Conservation (phyloP, 228 moss, liverwort and hornwort genomes). For the Sphagnum magellanicum region DNA sequence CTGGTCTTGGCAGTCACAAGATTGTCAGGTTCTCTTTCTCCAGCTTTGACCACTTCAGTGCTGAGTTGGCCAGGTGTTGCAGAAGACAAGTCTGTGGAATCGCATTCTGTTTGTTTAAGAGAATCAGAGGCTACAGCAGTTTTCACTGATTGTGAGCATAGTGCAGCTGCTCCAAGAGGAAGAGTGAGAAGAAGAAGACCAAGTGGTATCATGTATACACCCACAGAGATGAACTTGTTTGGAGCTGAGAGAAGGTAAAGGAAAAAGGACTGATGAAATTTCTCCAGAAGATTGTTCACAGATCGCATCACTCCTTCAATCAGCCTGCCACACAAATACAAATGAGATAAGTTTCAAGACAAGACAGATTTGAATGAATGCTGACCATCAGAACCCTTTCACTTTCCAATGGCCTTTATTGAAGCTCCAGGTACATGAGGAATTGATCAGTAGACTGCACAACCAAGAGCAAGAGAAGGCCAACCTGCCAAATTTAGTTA, state of each 20-base stretch:
- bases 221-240: constrained; percentile 80
- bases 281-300: constrained; percentile 91
- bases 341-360: constrained; percentile 3
- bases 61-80: not conserved
- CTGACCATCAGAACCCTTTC: not conserved
- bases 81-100: not conserved
- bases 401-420: not conserved
- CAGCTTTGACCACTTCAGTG: not conserved
- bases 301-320: constrained; percentile 88
- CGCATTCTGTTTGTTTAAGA: constrained; percentile 4
- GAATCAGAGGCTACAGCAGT: constrained; percentile 12
- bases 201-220: constrained; percentile 91
- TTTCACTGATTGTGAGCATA: constrained; percentile 46
- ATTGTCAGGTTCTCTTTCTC: constrained; percentile 1
- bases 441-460: not conserved
- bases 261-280: constrained; percentile 97
- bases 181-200: constrained; percentile 77
- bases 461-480: not conserved
- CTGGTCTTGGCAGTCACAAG: constrained; percentile 17
- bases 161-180: constrained; percentile 79
- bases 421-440: not conserved
- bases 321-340: constrained; percentile 40
- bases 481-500: constrained; percentile 85
- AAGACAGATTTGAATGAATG: not conserved
- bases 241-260: constrained; percentile 79